Conservation (phyloP, 768 basidiomycete genomes). For the Kockovaella imperatae region DNA sequence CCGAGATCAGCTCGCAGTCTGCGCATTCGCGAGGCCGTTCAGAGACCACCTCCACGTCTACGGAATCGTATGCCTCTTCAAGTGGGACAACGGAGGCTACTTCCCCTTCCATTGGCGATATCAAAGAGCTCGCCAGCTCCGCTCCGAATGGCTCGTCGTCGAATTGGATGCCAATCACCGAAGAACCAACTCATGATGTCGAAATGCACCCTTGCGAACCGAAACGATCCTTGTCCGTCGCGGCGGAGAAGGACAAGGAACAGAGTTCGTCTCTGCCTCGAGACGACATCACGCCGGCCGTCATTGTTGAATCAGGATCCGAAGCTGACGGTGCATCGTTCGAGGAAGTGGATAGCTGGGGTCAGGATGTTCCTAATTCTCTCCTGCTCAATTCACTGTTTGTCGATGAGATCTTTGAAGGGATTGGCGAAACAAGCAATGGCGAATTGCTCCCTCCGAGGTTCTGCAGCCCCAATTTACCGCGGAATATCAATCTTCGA, state of each 20-base stretch:
- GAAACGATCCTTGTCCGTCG: slow-evolving; percentile 19
- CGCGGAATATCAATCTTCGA: slow-evolving; percentile 37
- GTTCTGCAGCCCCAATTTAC: slow-evolving; percentile 33
- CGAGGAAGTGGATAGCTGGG: slow-evolving; percentile 16
- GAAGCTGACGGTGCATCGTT: slow-evolving; percentile 12
- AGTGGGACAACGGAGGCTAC: slow-evolving; percentile 30
- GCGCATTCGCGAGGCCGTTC: too few species aligned
- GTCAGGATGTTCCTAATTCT: slow-evolving; percentile 23
- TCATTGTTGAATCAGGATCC: background rate
- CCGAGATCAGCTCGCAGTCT: too few species aligned
- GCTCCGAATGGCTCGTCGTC: background rate
- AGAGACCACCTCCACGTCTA: slow-evolving; percentile 35
- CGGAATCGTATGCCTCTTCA: slow-evolving; percentile 23
- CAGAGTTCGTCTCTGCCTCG: slow-evolving; percentile 2
- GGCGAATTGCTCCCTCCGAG: background rate
- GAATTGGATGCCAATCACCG: background rate
- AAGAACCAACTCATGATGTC: slow-evolving; percentile 18
- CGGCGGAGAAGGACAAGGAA: slow-evolving; percentile 16
- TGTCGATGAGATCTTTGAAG: slow-evolving; percentile 35
- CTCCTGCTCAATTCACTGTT: slow-evolving; percentile 34
- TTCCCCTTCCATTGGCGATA: slow-evolving; percentile 22
- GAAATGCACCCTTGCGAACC: slow-evolving; percentile 38
- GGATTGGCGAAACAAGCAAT: slow-evolving; percentile 13
- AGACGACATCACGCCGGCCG: background rate
- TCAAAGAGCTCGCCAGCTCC: slow-evolving; percentile 8